Evolutionary conservation across 495 filamentous ascomycete genomes (phyloP).

Genomic region (Daldinia childiae): DNA sequence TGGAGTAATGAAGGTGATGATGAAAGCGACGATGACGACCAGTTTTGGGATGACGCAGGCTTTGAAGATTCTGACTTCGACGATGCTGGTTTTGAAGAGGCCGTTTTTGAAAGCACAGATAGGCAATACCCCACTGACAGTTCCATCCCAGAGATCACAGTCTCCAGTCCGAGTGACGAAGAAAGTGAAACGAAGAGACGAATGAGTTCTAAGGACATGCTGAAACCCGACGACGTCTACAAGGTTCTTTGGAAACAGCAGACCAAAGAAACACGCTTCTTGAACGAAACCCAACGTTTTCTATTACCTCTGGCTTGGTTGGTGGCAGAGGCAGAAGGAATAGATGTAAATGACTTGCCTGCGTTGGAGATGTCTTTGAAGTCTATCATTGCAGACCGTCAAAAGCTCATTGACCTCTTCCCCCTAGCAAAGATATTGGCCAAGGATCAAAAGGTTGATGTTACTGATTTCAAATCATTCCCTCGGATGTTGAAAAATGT

Average conservation of each 20-base stretch:
- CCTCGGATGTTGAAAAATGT: constrained; percentile 16
- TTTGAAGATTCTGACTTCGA: constrained; percentile 5
- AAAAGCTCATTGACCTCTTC: constrained; percentile 22
- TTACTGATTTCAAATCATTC: constrained; percentile 19
- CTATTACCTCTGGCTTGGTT: constrained; percentile 30
- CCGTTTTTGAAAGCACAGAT: not conserved
- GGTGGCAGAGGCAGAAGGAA: constrained; percentile 26
- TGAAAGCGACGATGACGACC: not conserved
- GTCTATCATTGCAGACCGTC: constrained; percentile 31
- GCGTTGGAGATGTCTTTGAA: constrained; percentile 14
- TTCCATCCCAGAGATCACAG: constrained; percentile 9
- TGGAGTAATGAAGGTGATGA: constrained; percentile 4
- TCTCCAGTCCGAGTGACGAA: constrained; percentile 8
- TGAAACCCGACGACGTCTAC: constrained; percentile 19
- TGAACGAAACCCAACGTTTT: constrained; percentile 2
- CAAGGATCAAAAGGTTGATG: constrained; percentile 30
- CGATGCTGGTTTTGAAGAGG: not conserved
- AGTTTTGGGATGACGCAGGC: constrained; percentile 34
- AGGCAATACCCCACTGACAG: not conserved
- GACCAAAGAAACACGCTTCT: constrained; percentile 8
- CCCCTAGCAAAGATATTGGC: constrained; percentile 36
- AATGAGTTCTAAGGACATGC: not conserved
- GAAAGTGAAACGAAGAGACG: not conserved
- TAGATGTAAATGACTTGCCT: constrained; percentile 17
- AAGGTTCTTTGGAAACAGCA: constrained; percentile 18